Base-by-base conservation (phyloP, 805 yeast genomes). In the Lachancea waltii region DNA sequence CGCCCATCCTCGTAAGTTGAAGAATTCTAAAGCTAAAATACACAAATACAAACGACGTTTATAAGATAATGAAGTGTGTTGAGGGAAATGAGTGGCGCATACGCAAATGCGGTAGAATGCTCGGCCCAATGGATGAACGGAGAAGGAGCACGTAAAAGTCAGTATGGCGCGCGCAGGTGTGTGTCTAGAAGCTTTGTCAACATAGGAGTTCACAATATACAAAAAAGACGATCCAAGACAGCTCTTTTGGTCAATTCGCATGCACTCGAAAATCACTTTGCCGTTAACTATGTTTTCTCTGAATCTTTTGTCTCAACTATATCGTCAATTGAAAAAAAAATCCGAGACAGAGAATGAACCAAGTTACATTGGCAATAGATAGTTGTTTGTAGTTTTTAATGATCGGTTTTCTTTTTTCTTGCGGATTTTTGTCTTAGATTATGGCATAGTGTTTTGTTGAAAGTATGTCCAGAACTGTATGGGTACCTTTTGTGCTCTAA, bases 11-110 rank as follows among this genome's bases (percentile, higher is more conserved):
- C 26, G 26, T 23, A 23, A 23, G 26, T 23, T 13, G 13, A 37
- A 10, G 22, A 27, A 32, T 33, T 37, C 33, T 18, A 33, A 33
- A 38, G 42, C 42, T 38, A 38, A 38, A 38, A 33, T 38, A 38
- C 42, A 38, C 42, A 38, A 30, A 38, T 38, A 38, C 42, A 38
- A 38, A 38, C 33, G 42, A 29, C 30, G 42, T 38, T 38, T 38
- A 38, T 38, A 40, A 34, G 30, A 35, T 40, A 35, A 30, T 34
- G 37, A 23, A 33, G 34, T 40, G 28, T 25, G 14, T 35, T 22
- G 34, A 32, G 16, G 31, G 31, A 14, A 20, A 35, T 13, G 19
- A 22, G 19, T 22, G 29, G 31, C 23, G 22, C 30, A 17, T 11
- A 25, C 36, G 28, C 36, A 25, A 18, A 33, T 24, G 30, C 30